Evolutionary conservation across 257 asterid genomes (phyloP), one percentile per base, ranked within the genome.

Genomic region (Petunia secreta): DNA sequence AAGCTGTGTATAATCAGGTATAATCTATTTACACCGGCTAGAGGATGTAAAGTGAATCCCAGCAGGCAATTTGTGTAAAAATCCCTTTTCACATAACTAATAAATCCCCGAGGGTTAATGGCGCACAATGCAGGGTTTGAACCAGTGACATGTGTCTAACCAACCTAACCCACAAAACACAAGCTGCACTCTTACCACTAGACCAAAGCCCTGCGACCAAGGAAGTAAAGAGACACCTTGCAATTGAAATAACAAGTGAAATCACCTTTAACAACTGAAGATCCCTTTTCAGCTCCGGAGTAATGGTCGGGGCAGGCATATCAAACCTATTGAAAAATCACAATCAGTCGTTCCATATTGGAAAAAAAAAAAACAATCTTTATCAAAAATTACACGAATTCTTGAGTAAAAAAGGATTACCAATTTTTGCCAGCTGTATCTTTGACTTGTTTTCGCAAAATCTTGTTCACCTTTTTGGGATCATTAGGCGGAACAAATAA

Each of bases 341-440:
- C 25, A 8, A 53, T 39, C 83, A 64, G 55, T 43, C 60, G 43
- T 80, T 62, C 63, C 79, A 4, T 71, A 58, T 44, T 10, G 5
- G 15, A 36, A 13, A 41, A 48, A 79, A 9, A 71, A 81, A 65
- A 68, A 37, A 63, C 46, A 25, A 8, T 50, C 16, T 50, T 63
- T 11, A 3, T 13, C 58, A 52, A 50, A n/a, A 75, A 55, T 2
- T 3, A 48, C 13, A 15, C 0, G 1, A 34, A 71, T 1, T 8
- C 58, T 6, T 38, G 59, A 80, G 38, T 16, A 50, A 69, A 40
- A 59, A 43, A 60, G 6, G 54, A n/a, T 48, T 80, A 93, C 99
- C 99, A 93, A 80, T 87, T 88, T 81, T 88, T 95, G 75, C 99
- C 99, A n/a, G 95, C 85, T 46, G 99, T 90, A 81, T 93, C 98